Evolutionary conservation across 129 eudicot species (phyloP).

Genomic region (Lactuca sativa): DNA sequence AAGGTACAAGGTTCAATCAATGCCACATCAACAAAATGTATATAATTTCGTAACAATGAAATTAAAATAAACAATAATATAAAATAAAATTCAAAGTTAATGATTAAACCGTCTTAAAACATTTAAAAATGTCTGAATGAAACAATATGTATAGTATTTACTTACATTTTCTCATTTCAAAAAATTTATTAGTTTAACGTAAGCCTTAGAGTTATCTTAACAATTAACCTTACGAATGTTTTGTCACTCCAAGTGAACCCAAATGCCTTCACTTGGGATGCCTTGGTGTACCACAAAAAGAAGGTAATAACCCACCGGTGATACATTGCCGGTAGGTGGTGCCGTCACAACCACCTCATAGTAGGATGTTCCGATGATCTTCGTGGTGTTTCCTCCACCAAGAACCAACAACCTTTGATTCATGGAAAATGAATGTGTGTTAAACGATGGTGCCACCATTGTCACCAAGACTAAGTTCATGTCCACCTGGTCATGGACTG

Average conservation of each 20-base stretch:
- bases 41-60: too few relatives aligned
- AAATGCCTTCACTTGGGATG: slow-evolving; percentile 67
- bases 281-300: slow-evolving; percentile 58
- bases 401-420: slow-evolving; percentile 65
- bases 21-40: too few relatives aligned
- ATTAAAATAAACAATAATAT: too few relatives aligned
- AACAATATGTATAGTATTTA: neutral
- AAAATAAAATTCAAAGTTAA: too few relatives aligned
- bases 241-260: slow-evolving; percentile 53
- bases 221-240: slow-evolving; percentile 7
- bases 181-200: slow-evolving; percentile 1
- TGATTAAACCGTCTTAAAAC: neutral
- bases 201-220: neutral
- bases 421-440: slow-evolving; percentile 78
- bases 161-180: neutral
- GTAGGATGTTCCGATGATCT: slow-evolving; percentile 12
- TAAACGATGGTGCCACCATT: slow-evolving; percentile 70
- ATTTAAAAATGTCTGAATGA: neutral
- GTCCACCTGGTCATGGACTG: slow-evolving; percentile 20
- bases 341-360: slow-evolving; percentile 38
- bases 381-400: slow-evolving; percentile 15
- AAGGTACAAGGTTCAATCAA: too few relatives aligned
- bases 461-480: slow-evolving; percentile 37
- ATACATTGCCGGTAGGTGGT: slow-evolving; percentile 44
- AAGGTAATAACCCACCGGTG: slow-evolving; percentile 64